Percentiles rank a stretch among this genome's conserved stretches.
Conservation (phyloP, 352 stramenopile genomes). For the Globisporangium takayamanum region DNA sequence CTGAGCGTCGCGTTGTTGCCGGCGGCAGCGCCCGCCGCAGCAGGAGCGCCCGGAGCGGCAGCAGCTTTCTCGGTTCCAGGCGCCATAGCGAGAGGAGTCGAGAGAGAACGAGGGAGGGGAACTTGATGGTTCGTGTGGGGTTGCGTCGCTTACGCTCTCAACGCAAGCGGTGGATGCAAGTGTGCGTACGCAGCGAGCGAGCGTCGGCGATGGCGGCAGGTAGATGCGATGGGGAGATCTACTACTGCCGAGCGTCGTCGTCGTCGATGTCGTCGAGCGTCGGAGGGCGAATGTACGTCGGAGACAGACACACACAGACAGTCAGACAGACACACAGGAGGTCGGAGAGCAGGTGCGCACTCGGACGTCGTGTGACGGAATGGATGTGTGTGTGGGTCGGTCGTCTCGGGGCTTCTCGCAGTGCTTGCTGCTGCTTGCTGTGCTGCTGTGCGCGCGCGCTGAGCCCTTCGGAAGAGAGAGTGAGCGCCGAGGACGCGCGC, state of each 20-base stretch:
- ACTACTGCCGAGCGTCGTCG: too few species aligned
- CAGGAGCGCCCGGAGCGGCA: slow-evolving; percentile 11
- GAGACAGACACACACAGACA: not conserved
- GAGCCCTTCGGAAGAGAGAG: slow-evolving; percentile 18
- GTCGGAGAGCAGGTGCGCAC: not conserved
- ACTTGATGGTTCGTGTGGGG: not conserved
- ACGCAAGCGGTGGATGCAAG: not conserved
- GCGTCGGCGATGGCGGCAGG: too few species aligned
- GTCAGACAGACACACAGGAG: not conserved
- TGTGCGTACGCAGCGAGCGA: slow-evolving; percentile 1
- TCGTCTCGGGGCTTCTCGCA: not conserved
- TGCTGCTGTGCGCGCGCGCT: slow-evolving; percentile 6
- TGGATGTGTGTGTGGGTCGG: not conserved
- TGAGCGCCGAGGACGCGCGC: slow-evolving; percentile 5
- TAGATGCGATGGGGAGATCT: too few species aligned
- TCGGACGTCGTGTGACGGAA: not conserved
- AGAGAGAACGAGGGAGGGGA: not conserved
- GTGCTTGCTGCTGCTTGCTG: not conserved
- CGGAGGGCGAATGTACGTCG: not conserved
- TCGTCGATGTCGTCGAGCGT: too few species aligned
- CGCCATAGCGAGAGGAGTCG: slow-evolving; percentile 28
- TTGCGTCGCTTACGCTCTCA: not conserved
- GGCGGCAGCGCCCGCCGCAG: slow-evolving; percentile 14
- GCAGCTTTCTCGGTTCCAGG: slow-evolving; percentile 60
- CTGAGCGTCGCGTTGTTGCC: slow-evolving; percentile 42